Percentiles rank a stretch among this genome's conserved stretches.
Conservation (phyloP, 129 eudicot genomes). For the Tagetes erecta region DNA sequence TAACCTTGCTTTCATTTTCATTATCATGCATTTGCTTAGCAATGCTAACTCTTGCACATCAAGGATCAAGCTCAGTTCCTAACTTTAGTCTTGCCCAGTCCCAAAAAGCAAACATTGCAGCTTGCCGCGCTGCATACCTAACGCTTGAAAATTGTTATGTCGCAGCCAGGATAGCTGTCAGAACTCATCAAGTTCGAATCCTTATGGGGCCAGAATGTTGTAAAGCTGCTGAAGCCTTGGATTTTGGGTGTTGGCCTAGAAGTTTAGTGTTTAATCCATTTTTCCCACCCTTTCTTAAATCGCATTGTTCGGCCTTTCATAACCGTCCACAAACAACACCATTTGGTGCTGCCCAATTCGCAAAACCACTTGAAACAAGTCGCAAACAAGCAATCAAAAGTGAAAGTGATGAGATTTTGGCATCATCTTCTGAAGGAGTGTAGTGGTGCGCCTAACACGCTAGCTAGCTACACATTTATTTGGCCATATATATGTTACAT, state of each 20-base stretch:
- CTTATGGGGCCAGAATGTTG: slow-evolving; percentile 37
- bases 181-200: slow-evolving; percentile 29
- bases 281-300: slow-evolving; percentile 24
- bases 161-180: slow-evolving; percentile 9
- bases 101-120: slow-evolving; percentile 10
- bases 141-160: slow-evolving; percentile 31
- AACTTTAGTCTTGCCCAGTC: background rate
- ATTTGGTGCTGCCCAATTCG: background rate
- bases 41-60: slow-evolving; percentile 19
- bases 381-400: background rate
- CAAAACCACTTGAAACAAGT: slow-evolving; percentile 7
- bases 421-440: slow-evolving; percentile 9
- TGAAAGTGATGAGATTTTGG: slow-evolving; percentile 5
- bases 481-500: background rate
- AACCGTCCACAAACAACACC: background rate
- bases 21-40: slow-evolving; percentile 30
- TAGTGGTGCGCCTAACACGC: background rate
- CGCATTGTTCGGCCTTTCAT: slow-evolving; percentile 29
- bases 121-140: slow-evolving; percentile 25
- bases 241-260: slow-evolving; percentile 30
- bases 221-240: slow-evolving; percentile 30
- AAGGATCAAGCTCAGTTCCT: slow-evolving; percentile 24
- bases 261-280: slow-evolving; percentile 33
- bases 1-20: slow-evolving; percentile 14
- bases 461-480: background rate